A percentile compares a stretch with the other conserved stretches of the same genome.
phyloP scores from a whole-genome alignment of 441 rosid species.

The Arabidopsis hybrid region DNA sequence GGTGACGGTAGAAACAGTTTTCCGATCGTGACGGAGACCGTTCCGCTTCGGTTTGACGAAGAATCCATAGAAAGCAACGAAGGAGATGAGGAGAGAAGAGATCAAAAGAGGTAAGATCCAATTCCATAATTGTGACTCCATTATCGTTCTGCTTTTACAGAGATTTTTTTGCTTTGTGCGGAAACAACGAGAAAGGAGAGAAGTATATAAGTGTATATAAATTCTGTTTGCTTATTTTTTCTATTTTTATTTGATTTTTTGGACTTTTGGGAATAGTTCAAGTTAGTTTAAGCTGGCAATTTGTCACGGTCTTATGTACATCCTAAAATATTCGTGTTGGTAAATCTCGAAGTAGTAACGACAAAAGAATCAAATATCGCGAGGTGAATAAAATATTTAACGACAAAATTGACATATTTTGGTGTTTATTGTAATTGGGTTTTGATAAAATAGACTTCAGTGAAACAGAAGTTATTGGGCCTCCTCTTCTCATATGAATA shows the following conservation, averaged over 20 bases:
- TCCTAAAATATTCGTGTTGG: constrained; percentile 21
- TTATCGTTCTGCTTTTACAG: constrained; percentile 41
- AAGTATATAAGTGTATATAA: neutral
- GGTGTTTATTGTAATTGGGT: too few species aligned
- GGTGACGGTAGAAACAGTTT: constrained; percentile 41
- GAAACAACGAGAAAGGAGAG: constrained; percentile 34
- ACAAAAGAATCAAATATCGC: neutral
- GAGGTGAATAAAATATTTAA: neutral
- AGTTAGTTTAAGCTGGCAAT: constrained; percentile 32
- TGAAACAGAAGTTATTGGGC: neutral
- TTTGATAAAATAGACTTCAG: neutral
- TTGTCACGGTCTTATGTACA: neutral
- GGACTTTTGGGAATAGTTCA: constrained; percentile 28
- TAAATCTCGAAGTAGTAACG: neutral
- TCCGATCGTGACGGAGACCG: constrained; percentile 38
- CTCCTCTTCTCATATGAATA: neutral
- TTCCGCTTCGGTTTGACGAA: constrained; percentile 37
- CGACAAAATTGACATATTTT: neutral
- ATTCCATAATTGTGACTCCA: constrained; percentile 53
- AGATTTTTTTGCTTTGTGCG: constrained; percentile 19
- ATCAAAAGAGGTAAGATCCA: constrained; percentile 54
- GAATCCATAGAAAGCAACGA: constrained; percentile 51
- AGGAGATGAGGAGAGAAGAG: constrained; percentile 28
- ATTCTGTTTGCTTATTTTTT: neutral
- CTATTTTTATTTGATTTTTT: neutral